Evolutionary conservation across 2,329 filamentous ascomycete genomes (phyloP), one percentile per base, ranked within the genome.

Genomic region (Xylariomycetidae sp.): DNA sequence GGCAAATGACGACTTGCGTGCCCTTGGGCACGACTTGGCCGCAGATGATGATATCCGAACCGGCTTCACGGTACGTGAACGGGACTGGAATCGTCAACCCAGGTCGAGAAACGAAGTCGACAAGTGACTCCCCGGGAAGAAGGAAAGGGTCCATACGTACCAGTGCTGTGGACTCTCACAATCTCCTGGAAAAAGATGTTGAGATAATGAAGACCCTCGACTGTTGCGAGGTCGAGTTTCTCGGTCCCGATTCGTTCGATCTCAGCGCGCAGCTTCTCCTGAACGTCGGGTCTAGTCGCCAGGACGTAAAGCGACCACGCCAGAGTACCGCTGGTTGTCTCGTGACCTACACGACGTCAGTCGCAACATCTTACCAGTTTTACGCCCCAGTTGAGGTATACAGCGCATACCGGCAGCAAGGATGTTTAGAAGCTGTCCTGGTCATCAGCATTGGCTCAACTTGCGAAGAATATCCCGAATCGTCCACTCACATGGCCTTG

Each of bases 181-280:
- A 54, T 39, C 35, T 65, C 61, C 17, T 49, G 50, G 15, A 57
- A 32, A 36, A 64, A 60, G 19, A 54, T 52, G 37, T 60, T 43
- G 6, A 64, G 38, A 38, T 59, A 63, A 0, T 42, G 47, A 3
- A 63, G 41, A 4, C 24, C 37, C 8, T 49, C 50, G 9, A 62
- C 50, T 1, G 55, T 42, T 10, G 42, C 45, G 33, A 51, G 54
- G 8, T 44, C 39, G 10, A 52, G 52, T 6, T 44, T 20, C 1
- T 42, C 23, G 19, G 27, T 35, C 1, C 25, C 24, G 1, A 56
- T 32, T 1, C 25, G 34, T 18, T 19, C 24, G n/a, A 59, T 49
- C 42, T 64, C 60, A 20, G 28, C 40, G 6, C 59, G 55, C 5
- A 63, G 40, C 2, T 37, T 43, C 9, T 48, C 40, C 35, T 63